Evolutionary conservation across 2,329 filamentous ascomycete species (phyloP).

Genomic region (Curvularia eragrostidis): DNA sequence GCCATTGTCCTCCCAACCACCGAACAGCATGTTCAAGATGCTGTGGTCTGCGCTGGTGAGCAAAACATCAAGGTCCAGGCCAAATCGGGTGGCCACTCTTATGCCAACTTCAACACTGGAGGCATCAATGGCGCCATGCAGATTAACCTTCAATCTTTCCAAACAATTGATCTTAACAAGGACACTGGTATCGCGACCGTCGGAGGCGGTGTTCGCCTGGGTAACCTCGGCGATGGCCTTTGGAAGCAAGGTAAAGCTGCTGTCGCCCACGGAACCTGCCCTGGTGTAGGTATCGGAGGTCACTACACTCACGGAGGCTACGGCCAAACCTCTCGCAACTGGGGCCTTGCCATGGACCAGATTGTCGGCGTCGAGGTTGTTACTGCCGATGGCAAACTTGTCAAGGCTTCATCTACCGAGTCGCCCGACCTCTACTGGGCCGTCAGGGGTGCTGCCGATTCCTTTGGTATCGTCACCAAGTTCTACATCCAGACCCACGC

Average conservation of each 20-base stretch:
- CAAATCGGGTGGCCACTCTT: constrained; percentile 70
- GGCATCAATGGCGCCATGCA: constrained; percentile 59
- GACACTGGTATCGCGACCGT: constrained; percentile 53
- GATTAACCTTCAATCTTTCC: constrained; percentile 57
- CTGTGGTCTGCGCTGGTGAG: constrained; percentile 63
- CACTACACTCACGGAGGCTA: constrained; percentile 49
- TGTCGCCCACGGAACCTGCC: constrained; percentile 61
- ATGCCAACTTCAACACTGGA: constrained; percentile 60
- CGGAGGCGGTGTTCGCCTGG: constrained; percentile 59
- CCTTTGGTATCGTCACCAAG: constrained; percentile 51
- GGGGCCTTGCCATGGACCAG: constrained; percentile 47
- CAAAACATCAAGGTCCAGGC: constrained; percentile 64
- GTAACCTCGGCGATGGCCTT: constrained; percentile 48
- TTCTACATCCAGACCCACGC: constrained; percentile 47
- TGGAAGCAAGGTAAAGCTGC: constrained; percentile 49
- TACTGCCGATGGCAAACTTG: constrained; percentile 48
- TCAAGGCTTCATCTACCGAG: constrained; percentile 45
- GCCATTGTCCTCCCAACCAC: constrained; percentile 64
- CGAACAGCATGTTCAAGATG: constrained; percentile 61
- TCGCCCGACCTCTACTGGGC: constrained; percentile 53
- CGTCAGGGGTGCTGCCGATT: constrained; percentile 51
- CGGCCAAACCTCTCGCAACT: constrained; percentile 45
- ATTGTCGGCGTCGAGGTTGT: constrained; percentile 49
- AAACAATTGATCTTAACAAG: constrained; percentile 53
- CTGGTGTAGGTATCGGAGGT: constrained; percentile 52